Evolutionary conservation across 2,329 filamentous ascomycete species (phyloP).

Genomic region (Bipolaris zeicola): DNA sequence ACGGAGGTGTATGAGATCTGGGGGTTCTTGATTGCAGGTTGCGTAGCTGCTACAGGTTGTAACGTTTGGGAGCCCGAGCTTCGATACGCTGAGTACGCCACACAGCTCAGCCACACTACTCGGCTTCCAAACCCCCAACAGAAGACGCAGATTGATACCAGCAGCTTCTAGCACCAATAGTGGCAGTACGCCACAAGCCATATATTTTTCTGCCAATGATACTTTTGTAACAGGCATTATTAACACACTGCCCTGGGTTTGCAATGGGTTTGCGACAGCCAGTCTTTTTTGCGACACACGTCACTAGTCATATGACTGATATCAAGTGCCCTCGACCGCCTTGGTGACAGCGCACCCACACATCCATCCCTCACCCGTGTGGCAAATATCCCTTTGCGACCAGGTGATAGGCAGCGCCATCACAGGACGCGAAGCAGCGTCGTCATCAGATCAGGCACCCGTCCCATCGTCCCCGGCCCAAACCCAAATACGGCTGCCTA

Average conservation of each 20-base stretch:
- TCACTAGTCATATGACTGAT: slow-evolving; percentile 8
- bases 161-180: neutral
- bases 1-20: slow-evolving; percentile 28
- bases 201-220: neutral
- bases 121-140: neutral
- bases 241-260: neutral
- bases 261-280: neutral
- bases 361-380: neutral
- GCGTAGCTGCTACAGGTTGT: slow-evolving; percentile 25
- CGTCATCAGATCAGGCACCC: slow-evolving; percentile 46
- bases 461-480: neutral
- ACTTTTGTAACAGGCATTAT: neutral
- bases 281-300: slow-evolving; percentile 5
- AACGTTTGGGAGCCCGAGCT: slow-evolving; percentile 22
- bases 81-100: slow-evolving; percentile 16
- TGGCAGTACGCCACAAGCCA: neutral
- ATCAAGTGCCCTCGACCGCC: neutral
- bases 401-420: slow-evolving; percentile 30
- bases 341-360: neutral
- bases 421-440: slow-evolving; percentile 39
- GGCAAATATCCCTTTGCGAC: neutral
- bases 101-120: slow-evolving; percentile 14
- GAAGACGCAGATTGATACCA: too few relatives aligned
- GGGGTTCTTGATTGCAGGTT: slow-evolving; percentile 24
- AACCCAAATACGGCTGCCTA: too few relatives aligned